Percentiles rank a stretch among this genome's conserved stretches.
phyloP scores from a whole-genome alignment of 495 filamentous ascomycete species.

The Aspergillus nidulans region DNA sequence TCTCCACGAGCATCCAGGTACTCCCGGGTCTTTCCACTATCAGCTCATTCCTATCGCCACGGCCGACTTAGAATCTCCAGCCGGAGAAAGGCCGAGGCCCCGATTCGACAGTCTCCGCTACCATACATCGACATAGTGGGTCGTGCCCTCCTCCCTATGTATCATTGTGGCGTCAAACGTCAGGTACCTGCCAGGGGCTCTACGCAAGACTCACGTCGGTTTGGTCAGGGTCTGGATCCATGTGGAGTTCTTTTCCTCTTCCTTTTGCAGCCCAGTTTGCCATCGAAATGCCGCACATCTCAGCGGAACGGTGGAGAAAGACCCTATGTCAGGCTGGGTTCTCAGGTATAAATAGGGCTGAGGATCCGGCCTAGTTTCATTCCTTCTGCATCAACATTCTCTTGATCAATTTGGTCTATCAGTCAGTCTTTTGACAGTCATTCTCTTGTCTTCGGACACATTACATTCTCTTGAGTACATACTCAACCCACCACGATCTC shows the following conservation, averaged over 20 bases:
- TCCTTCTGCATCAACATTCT: conserved; percentile 15
- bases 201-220: background rate
- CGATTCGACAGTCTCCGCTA: background rate
- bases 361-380: conserved; percentile 1
- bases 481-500: conserved; percentile 11
- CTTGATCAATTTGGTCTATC: conserved; percentile 15
- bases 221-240: conserved; percentile 8
- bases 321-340: background rate
- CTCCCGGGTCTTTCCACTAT: background rate
- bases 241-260: conserved; percentile 13
- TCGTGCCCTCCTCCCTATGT: background rate
- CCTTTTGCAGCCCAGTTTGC: conserved; percentile 3
- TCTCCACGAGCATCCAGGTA: conserved; percentile 9
- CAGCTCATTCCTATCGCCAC: background rate
- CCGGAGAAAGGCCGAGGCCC: background rate
- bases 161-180: conserved; percentile 6
- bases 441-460: conserved; percentile 10
- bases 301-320: background rate
- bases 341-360: conserved; percentile 10
- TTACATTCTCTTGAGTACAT: conserved; percentile 8
- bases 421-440: conserved; percentile 17
- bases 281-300: conserved; percentile 4
- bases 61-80: background rate
- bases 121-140: background rate
- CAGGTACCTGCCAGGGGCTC: conserved; percentile 12